These are phyloP conservation scores for Pisolithus thermaeus DNA, from an alignment of 1,284 basidiomycete genomes.

Conservation along the genomic window DNA sequence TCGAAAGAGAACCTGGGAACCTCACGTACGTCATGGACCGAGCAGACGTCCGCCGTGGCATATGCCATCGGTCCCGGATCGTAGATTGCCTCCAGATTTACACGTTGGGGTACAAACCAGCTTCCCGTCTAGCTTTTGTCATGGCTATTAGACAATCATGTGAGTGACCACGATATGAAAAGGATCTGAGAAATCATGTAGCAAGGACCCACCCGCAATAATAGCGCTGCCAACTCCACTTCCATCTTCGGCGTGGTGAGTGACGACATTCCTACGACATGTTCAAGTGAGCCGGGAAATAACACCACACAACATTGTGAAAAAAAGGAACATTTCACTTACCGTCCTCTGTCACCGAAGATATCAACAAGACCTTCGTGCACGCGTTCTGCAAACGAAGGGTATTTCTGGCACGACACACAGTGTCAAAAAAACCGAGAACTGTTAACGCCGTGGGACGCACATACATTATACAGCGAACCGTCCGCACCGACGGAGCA, in stretches of 20 bases:
- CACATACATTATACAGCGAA: slow-evolving; percentile 82
- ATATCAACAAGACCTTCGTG: slow-evolving; percentile 88
- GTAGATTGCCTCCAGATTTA: slow-evolving; percentile 9
- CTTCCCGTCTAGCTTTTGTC: slow-evolving; percentile 56
- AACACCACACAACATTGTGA: neutral
- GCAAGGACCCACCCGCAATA: slow-evolving; percentile 68
- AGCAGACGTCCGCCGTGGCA: too few species aligned
- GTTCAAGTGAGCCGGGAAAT: neutral
- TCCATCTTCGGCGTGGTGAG: slow-evolving; percentile 91
- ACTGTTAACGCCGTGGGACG: neutral
- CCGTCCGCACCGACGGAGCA: slow-evolving; percentile 91
- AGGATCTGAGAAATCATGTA: neutral
- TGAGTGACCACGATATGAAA: neutral
- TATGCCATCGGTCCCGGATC: too few species aligned
- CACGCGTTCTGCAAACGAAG: slow-evolving; percentile 84
- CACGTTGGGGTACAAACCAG: slow-evolving; percentile 35
- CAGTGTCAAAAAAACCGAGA: slow-evolving; percentile 5
- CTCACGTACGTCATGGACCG: too few species aligned
- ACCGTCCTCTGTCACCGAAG: slow-evolving; percentile 91
- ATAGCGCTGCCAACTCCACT: slow-evolving; percentile 95
- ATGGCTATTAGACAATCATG: slow-evolving; percentile 38
- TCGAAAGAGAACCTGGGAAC: too few species aligned
- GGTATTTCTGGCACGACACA: slow-evolving; percentile 72
- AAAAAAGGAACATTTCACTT: slow-evolving; percentile 24
- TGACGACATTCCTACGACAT: slow-evolving; percentile 66